These are phyloP conservation scores for Monosporascus sp. DNA, from an alignment of 2,329 filamentous ascomycete genomes.

Conservation along the genomic window DNA sequence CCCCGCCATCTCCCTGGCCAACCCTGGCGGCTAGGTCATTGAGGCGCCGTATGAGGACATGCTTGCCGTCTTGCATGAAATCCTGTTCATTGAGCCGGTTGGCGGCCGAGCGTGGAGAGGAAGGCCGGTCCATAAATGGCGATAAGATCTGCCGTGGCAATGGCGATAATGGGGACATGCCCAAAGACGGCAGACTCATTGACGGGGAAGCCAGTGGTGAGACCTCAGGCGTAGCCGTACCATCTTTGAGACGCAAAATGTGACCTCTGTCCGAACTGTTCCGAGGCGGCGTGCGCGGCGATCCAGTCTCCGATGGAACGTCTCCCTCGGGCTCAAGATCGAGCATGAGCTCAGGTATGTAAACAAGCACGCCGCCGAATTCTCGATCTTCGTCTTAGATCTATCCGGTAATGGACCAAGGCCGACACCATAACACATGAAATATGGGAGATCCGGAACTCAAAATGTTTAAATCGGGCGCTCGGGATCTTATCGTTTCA, in stretches of 20 bases:
- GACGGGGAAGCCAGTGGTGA: conserved; percentile 23
- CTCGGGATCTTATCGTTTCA: neutral
- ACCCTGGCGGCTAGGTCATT: conserved; percentile 21
- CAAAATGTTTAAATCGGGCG: neutral
- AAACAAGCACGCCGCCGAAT: no score
- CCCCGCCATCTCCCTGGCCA: conserved; percentile 15
- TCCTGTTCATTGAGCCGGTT: conserved; percentile 16
- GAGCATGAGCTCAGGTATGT: conserved; percentile 2
- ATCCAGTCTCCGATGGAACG: conserved; percentile 9
- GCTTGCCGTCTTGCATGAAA: conserved; percentile 32
- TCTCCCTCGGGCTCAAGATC: conserved; percentile 9
- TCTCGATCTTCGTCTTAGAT: no score
- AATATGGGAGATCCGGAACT: no score
- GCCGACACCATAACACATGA: no score
- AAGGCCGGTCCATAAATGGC: conserved; percentile 13
- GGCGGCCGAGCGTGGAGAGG: conserved; percentile 13
- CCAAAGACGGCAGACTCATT: conserved; percentile 19
- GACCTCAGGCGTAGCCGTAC: conserved; percentile 13
- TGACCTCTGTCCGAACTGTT: conserved; percentile 6
- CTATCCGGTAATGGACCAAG: no score
- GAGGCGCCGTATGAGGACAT: conserved; percentile 42
- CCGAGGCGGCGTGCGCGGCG: conserved; percentile 15
- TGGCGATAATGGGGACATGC: conserved; percentile 24
- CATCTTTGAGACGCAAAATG: conserved; percentile 10
- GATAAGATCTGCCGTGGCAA: conserved; percentile 19